phyloP scores from a whole-genome alignment of 2,329 filamentous ascomycete genomes.

The Elsinoe fawcettii region DNA sequence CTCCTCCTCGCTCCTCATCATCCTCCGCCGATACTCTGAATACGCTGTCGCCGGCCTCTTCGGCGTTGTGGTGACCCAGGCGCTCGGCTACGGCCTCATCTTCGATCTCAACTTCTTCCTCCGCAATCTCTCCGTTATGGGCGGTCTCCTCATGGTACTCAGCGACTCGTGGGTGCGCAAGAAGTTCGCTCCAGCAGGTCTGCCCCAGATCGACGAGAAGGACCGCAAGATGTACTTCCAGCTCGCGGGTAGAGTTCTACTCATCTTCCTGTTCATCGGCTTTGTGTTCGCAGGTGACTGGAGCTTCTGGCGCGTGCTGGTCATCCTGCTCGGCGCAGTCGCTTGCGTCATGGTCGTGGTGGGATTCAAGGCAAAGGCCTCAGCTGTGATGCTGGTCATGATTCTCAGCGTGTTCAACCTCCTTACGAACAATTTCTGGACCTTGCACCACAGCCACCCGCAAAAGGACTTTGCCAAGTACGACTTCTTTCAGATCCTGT shows the following conservation, averaged over 20 bases:
- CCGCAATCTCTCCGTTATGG: constrained; percentile 94
- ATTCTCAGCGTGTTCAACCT: constrained; percentile 96
- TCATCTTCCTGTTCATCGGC: constrained; percentile 96
- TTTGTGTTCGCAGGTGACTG: constrained; percentile 94
- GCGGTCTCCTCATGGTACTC: constrained; percentile 93
- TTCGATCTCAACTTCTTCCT: constrained; percentile 99
- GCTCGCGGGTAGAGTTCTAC: constrained; percentile 84
- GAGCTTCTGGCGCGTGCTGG: constrained; percentile 78
- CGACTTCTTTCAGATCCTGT: constrained; percentile 99
- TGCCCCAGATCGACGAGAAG: constrained; percentile 94
- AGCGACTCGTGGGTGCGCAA: constrained; percentile 98
- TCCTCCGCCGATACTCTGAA: constrained; percentile 85
- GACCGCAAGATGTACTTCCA: constrained; percentile 99
- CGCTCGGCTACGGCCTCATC: constrained; percentile 92
- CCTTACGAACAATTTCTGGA: constrained; percentile 99
- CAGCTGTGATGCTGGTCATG: constrained; percentile 87
- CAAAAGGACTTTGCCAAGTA: constrained; percentile 99
- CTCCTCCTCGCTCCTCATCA: constrained; percentile 74
- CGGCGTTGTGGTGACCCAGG: constrained; percentile 84
- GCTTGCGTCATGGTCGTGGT: constrained; percentile 98
- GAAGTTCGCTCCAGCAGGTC: constrained; percentile 88
- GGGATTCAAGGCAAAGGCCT: constrained; percentile 99
- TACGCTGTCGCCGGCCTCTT: constrained; percentile 87
- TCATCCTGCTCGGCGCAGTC: constrained; percentile 76
- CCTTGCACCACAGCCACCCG: constrained; percentile 95